phyloP scores from a whole-genome alignment of 495 filamentous ascomycete genomes.

The Aspergillus cavernicola region DNA sequence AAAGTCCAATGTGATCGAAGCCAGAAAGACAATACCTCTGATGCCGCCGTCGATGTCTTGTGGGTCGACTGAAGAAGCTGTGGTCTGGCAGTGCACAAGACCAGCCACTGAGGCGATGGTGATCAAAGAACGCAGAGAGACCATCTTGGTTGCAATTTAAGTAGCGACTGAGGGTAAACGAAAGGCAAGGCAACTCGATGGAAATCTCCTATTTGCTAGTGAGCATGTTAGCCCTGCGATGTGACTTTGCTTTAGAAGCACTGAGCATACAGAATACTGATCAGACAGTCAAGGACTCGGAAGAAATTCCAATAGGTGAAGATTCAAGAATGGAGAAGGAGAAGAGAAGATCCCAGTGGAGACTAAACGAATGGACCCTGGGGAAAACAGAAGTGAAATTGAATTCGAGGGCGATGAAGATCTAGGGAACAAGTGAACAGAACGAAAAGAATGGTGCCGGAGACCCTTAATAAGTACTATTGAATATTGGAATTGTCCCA shows the following conservation, averaged over 20 bases:
- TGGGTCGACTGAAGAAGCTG: slow-evolving; percentile 51
- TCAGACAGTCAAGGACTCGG: no score
- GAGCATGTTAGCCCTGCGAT: not conserved
- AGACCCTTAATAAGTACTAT: slow-evolving; percentile 19
- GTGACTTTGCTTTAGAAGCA: not conserved
- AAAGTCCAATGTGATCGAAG: slow-evolving; percentile 1
- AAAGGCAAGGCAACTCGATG: not conserved
- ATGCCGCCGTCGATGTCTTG: slow-evolving; percentile 47
- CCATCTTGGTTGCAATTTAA: slow-evolving; percentile 15
- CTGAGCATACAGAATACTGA: not conserved
- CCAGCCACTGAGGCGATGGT: slow-evolving; percentile 28
- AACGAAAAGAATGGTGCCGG: slow-evolving; percentile 8
- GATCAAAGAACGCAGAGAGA: slow-evolving; percentile 28
- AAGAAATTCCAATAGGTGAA: no score
- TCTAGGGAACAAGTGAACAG: slow-evolving; percentile 1
- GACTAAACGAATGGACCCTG: slow-evolving; percentile 4
- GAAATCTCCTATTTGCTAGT: not conserved
- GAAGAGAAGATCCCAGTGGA: not conserved
- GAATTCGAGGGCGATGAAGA: not conserved
- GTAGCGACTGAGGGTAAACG: slow-evolving; percentile 7
- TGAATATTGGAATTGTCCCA: slow-evolving; percentile 7
- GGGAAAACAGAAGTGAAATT: not conserved
- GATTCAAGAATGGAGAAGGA: slow-evolving; percentile 3
- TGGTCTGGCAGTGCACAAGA: slow-evolving; percentile 38
- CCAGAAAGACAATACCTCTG: slow-evolving; percentile 33